Percentiles rank a stretch among this genome's conserved stretches.
phyloP scores from a whole-genome alignment of 768 basidiomycete genomes.

The Tulasnella sp. region DNA sequence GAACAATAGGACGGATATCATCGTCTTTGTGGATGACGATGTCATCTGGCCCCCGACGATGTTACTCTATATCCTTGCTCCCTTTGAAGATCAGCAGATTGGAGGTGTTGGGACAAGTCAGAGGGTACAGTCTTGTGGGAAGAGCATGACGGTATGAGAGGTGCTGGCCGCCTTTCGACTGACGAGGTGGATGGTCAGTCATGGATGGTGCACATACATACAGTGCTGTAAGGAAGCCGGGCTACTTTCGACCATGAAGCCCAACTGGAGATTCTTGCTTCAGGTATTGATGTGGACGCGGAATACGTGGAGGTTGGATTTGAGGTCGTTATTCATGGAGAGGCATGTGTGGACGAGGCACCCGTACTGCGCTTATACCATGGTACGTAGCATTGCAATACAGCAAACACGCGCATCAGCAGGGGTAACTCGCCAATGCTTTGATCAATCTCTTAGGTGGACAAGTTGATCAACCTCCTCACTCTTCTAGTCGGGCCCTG shows the following conservation, averaged over 20 bases:
- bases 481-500: constrained; percentile 77
- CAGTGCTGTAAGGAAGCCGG: constrained; percentile 77
- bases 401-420: not conserved
- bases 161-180: constrained; percentile 88
- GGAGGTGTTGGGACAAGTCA: constrained; percentile 89
- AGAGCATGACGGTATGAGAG: constrained; percentile 86
- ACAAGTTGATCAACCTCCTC: constrained; percentile 77
- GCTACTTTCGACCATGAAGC: constrained; percentile 88
- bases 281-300: constrained; percentile 89
- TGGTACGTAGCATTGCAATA: constrained; percentile 46
- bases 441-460: constrained; percentile 43
- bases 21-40: constrained; percentile 91
- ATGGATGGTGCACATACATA: constrained; percentile 92
- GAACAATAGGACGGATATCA: constrained; percentile 83
- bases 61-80: constrained; percentile 78
- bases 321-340: constrained; percentile 82
- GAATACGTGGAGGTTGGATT: constrained; percentile 88
- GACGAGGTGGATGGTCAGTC: constrained; percentile 92
- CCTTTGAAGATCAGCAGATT: constrained; percentile 89
- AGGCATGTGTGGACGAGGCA: constrained; percentile 78
- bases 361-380: constrained; percentile 75
- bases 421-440: no score
- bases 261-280: constrained; percentile 91
- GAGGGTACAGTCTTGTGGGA: constrained; percentile 71
- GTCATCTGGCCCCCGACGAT: constrained; percentile 92